Conservation (phyloP, 768 basidiomycete species). For the Grammothele lineata region DNA sequence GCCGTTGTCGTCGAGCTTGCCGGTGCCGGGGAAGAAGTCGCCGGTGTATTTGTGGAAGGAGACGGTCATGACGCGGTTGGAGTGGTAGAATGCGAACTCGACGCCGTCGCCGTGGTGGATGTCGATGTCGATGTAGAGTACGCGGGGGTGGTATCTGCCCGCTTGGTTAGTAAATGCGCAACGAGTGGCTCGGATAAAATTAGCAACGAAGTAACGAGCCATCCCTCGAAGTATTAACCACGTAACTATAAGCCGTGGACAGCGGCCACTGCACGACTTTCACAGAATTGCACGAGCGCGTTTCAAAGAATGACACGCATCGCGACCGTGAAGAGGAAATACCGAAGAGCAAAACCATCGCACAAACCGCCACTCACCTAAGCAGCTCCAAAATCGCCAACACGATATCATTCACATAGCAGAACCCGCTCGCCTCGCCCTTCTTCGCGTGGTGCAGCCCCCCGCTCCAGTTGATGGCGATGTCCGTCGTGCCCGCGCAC, state of each 20-base stretch:
- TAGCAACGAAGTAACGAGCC: too few species aligned
- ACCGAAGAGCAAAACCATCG: too few species aligned
- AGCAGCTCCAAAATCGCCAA: conserved; percentile 90
- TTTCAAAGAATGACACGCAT: conserved; percentile 2
- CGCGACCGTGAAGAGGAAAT: too few species aligned
- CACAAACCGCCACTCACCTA: too few species aligned
- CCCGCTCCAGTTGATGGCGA: conserved; percentile 98
- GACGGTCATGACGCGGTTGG: conserved; percentile 97
- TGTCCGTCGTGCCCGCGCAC: conserved; percentile 81
- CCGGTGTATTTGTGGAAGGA: conserved; percentile 99
- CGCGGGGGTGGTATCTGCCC: conserved; percentile 89
- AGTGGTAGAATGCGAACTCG: conserved; percentile 95
- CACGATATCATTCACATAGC: conserved; percentile 97
- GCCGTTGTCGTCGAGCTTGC: conserved; percentile 92
- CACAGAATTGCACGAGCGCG: not conserved
- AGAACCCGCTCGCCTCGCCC: conserved; percentile 97
- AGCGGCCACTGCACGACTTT: too few species aligned
- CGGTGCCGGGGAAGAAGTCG: conserved; percentile 97
- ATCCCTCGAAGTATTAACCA: too few species aligned
- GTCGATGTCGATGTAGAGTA: conserved; percentile 98
- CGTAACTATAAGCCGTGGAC: too few species aligned
- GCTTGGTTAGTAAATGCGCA: too few species aligned
- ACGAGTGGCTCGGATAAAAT: too few species aligned
- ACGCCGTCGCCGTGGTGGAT: conserved; percentile 99
- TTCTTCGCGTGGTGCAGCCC: conserved; percentile 98